Evolutionary conservation across 163 green algal genomes (phyloP).

Genomic region (Chloroidium sp.): DNA sequence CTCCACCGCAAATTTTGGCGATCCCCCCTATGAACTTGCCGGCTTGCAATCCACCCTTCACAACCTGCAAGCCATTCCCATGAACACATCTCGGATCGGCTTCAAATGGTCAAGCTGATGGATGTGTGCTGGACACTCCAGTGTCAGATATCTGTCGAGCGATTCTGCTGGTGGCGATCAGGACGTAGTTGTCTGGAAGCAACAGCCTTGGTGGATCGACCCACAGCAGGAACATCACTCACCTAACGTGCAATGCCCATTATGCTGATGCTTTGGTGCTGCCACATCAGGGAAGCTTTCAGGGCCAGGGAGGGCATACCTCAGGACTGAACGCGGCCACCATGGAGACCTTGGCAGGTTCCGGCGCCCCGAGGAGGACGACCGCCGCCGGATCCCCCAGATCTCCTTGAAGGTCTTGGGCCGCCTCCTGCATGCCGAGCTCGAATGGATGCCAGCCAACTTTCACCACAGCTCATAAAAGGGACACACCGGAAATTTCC

Average conservation of each 20-base stretch:
- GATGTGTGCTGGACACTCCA: too few relatives aligned
- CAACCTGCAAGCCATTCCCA: background rate
- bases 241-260: too few relatives aligned
- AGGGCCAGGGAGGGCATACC: too few relatives aligned
- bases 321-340: constrained; percentile 37
- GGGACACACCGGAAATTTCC: too few relatives aligned
- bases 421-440: constrained; percentile 41
- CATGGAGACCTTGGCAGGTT: constrained; percentile 61
- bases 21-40: constrained; percentile 75
- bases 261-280: too few relatives aligned
- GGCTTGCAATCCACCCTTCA: constrained; percentile 37
- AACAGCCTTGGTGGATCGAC: too few relatives aligned
- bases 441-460: too few relatives aligned
- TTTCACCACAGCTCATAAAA: too few relatives aligned
- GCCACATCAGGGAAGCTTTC: too few relatives aligned
- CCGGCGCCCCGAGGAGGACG: constrained; percentile 49
- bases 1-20: constrained; percentile 81
- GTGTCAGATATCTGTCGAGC: too few relatives aligned
- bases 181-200: too few relatives aligned
- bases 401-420: constrained; percentile 42
- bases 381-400: constrained; percentile 69
- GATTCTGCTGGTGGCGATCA: constrained; percentile 6
- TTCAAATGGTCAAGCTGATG: background rate
- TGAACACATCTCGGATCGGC: background rate
- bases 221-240: too few relatives aligned